These are phyloP conservation scores for Diutina pseudorugosa DNA, from an alignment of 1,139 yeast genomes.

Conservation along the genomic window DNA sequence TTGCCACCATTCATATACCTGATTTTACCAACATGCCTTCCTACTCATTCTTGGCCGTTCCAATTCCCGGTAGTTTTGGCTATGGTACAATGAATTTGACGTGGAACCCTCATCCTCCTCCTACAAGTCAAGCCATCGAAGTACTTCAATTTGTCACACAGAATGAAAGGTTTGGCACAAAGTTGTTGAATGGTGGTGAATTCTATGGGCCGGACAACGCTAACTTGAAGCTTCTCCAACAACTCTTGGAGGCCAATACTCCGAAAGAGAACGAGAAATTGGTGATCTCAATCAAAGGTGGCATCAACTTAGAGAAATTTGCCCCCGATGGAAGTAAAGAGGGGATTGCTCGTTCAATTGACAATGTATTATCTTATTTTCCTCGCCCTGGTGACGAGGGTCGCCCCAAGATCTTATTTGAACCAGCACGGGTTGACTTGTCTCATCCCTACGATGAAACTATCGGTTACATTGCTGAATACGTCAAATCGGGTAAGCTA, in stretches of 20 bases:
- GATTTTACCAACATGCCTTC: not conserved
- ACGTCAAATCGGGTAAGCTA: constrained; percentile 42
- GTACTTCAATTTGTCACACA: constrained; percentile 20
- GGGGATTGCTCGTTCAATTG: constrained; percentile 37
- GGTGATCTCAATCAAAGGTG: constrained; percentile 61
- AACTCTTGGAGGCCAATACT: constrained; percentile 42
- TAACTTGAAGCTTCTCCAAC: constrained; percentile 37
- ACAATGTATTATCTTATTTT: constrained; percentile 31
- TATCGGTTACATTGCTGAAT: constrained; percentile 36
- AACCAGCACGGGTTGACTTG: constrained; percentile 56
- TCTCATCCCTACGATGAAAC: constrained; percentile 36
- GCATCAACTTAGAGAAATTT: constrained; percentile 20
- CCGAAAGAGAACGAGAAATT: constrained; percentile 6
- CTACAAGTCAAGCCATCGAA: constrained; percentile 34
- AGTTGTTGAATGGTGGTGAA: constrained; percentile 63
- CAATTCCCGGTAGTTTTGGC: constrained; percentile 25
- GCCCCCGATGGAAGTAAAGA: constrained; percentile 40
- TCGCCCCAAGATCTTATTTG: constrained; percentile 40
- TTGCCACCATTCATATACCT: not conserved
- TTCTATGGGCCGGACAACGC: constrained; percentile 52
- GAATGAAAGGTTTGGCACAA: constrained; percentile 25
- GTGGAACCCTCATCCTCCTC: constrained; percentile 33
- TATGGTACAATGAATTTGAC: constrained; percentile 59
- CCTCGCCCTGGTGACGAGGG: constrained; percentile 23
- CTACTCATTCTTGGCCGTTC: not conserved